These are phyloP conservation scores for Fomitiporia mediterranea DNA, from an alignment of 1,284 basidiomycete species.

Conservation along the genomic window DNA sequence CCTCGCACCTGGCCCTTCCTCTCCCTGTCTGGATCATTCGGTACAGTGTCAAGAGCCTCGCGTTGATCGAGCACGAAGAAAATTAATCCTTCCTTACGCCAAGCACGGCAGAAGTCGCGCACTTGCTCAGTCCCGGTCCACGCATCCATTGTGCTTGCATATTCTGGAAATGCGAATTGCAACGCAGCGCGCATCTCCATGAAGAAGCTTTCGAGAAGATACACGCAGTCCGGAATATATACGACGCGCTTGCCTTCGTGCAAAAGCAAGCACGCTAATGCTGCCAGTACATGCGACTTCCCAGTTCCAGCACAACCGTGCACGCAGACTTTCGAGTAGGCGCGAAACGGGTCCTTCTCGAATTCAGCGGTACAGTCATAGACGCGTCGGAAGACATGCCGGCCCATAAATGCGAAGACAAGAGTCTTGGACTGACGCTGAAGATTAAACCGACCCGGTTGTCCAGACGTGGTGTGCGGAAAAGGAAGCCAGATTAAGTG, in stretches of 20 bases:
- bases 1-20: slow-evolving; percentile 8
- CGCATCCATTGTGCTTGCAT: slow-evolving; percentile 12
- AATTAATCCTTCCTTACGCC: slow-evolving; percentile 11
- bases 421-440: slow-evolving; percentile 13
- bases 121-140: slow-evolving; percentile 8
- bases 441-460: slow-evolving; percentile 14
- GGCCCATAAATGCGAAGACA: slow-evolving; percentile 19
- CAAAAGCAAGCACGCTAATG: slow-evolving; percentile 14
- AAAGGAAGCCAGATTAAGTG: slow-evolving; percentile 16
- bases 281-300: slow-evolving; percentile 18
- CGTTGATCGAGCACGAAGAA: slow-evolving; percentile 17
- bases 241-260: slow-evolving; percentile 16
- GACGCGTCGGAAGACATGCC: slow-evolving; percentile 12
- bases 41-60: slow-evolving; percentile 9
- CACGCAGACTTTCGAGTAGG: slow-evolving; percentile 9
- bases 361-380: slow-evolving; percentile 14
- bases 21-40: slow-evolving; percentile 13
- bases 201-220: slow-evolving; percentile 15
- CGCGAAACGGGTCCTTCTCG: slow-evolving; percentile 9
- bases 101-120: slow-evolving; percentile 14
- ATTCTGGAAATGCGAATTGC: slow-evolving; percentile 15
- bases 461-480: slow-evolving; percentile 15
- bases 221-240: slow-evolving; percentile 15
- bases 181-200: slow-evolving; percentile 10
- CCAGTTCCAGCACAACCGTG: slow-evolving; percentile 15